Percentiles rank a stretch among this genome's conserved stretches.
Evolutionary conservation across 306 rosid genomes (phyloP).

Genomic region (Chamaecrista fasciculata): DNA sequence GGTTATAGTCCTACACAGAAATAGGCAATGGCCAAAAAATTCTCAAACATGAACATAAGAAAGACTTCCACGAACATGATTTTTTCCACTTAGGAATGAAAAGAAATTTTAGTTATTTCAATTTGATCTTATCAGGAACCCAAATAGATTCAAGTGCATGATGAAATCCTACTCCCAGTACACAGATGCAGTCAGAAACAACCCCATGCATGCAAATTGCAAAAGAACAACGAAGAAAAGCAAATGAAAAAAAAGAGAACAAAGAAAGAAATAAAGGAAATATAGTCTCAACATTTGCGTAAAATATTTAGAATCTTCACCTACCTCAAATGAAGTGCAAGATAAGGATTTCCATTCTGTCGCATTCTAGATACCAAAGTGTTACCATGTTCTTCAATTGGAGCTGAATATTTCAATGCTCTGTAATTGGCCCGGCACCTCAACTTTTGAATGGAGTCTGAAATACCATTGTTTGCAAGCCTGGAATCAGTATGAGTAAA

Average conservation of each 20-base stretch:
- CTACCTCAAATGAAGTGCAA: slow-evolving; percentile 95
- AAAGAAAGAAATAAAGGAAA: not conserved
- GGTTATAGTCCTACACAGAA: not conserved
- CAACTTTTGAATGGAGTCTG: slow-evolving; percentile 69
- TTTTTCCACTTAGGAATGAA: not conserved
- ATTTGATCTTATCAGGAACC: slow-evolving; percentile 18
- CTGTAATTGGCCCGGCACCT: slow-evolving; percentile 87
- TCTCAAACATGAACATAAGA: not conserved
- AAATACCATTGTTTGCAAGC: slow-evolving; percentile 72
- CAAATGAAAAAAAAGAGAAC: not conserved
- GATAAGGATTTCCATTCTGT: slow-evolving; percentile 66
- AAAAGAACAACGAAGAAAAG: not conserved
- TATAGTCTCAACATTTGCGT: slow-evolving; percentile 13
- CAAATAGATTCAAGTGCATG: not conserved
- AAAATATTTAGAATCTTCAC: slow-evolving; percentile 29
- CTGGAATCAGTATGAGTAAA: slow-evolving; percentile 94
- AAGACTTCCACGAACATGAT: not conserved
- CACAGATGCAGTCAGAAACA: not conserved
- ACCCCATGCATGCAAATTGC: slow-evolving; percentile 9
- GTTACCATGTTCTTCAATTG: slow-evolving; percentile 72
- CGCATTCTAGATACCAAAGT: slow-evolving; percentile 83
- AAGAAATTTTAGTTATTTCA: not conserved
- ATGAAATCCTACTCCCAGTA: slow-evolving; percentile 8
- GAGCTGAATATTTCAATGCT: slow-evolving; percentile 87
- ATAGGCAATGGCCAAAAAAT: not conserved